Evolutionary conservation across 2,329 filamentous ascomycete species (phyloP), one percentile per base, ranked within the genome.

Genomic region (Gnomoniopsis smithogilvyi): DNA sequence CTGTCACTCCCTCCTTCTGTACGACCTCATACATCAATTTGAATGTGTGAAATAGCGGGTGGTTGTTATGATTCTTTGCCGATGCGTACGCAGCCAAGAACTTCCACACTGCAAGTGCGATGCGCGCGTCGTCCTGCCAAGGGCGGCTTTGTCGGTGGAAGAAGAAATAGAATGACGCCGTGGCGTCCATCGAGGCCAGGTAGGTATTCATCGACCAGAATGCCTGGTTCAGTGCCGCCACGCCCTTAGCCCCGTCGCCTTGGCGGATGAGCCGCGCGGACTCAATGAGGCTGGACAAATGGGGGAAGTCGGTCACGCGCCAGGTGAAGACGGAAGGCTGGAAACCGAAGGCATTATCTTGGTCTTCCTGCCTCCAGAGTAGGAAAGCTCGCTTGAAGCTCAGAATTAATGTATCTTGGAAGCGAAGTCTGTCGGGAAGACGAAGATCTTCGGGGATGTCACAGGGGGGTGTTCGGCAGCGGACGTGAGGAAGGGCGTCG

Each of bases 21-120:
- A 58, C 49, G 50, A 58, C 56, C 56, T 58, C 56, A 51, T 58
- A 58, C 56, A 58, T 58, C 12, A 58, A 45, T 51, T 58, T 58
- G 51, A 58, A 58, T 10, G 56, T 54, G 56, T 58, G 50, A 45
- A 58, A 58, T 14, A 58, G 51, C 56, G 56, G 56, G 56, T 58
- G 56, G 56, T 58, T 58, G 49, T 58, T 53, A 34, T 58, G 51
- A 51, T 58, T 45, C 6, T 45, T 11, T 4, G 56, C 45, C 43
- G 43, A 48, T 1, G 56, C 56, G 45, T 58, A 58, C 7, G 56
- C 56, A 6, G 56, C 56, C 2, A 58, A 51, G 56, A 58, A 58
- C 50, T 58, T 58, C 51, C 56, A 58, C n/a, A 58, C 56, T 2
- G 56, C 56, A 24, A 58, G 51, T 11, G 56, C 56, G 56, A 58